Base-by-base conservation (phyloP, 805 yeast species). In the Candida xiaguanensis region DNA sequence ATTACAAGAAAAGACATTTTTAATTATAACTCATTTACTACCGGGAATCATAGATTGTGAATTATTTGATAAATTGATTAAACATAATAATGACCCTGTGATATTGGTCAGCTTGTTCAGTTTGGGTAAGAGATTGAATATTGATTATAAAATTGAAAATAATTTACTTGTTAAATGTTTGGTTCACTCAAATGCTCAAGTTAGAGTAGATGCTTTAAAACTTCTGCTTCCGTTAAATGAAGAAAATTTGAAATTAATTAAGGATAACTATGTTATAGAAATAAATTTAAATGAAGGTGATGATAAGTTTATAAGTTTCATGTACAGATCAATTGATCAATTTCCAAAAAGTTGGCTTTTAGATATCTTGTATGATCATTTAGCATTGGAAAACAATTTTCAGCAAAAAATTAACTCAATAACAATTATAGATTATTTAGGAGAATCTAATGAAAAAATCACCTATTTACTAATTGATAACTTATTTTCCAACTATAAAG, bases 401-500 rank as follows among this genome's bases (percentile, higher is more conserved):
- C 82, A 61, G 1, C 68, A 65, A 40, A 34, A 53, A 11, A 17
- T 48, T 40, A 26, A 49, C 38, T 29, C 47, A 5, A 36, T 41
- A 1, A 17, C 13, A 8, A 30, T 41, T 4, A n/a, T 41, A 8
- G 24, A 32, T n/a, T 19, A 17, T 11, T 6, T 34, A 11, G 16
- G 14, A 7, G 5, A 5, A 3, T 11, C 9, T 8, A 29, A 37
- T 22, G 47, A 48, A 1, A 54, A 59, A 1, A 47, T 76, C 20
- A 51, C 74, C 1, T 61, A 80, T 36, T 51, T 77, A 7, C 59
- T 89, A 37, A 56, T 83, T 14, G 85, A 82, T 46, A 78, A 78
- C 39, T 63, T 85, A 6, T 64, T 79, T 22, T 82, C 83, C 54
- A 82, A 83, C 44, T 89, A 79, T 58, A 88, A 85, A 41, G 96